A percentile compares a stretch with the other conserved stretches of the same genome.
Conservation (phyloP, 768 basidiomycete species). For the Tricholoma terreum region DNA sequence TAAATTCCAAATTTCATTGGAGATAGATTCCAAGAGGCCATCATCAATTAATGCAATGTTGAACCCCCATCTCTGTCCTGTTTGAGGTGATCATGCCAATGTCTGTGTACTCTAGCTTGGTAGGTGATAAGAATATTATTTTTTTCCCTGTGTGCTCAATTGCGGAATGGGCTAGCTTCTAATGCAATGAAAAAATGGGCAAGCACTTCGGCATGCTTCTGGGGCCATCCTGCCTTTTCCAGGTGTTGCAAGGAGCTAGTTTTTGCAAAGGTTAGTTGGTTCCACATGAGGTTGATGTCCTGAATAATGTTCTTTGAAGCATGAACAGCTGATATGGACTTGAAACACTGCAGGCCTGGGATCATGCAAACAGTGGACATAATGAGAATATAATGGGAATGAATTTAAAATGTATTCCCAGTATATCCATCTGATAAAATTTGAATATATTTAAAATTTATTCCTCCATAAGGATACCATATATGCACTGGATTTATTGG, state of each 20-base stretch:
- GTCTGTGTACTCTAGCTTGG: conserved; percentile 6
- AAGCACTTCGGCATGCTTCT: conserved; percentile 1
- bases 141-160: conserved; percentile 1
- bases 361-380: too few species aligned
- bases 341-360: too few species aligned
- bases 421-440: too few species aligned
- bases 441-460: too few species aligned
- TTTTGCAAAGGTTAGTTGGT: conserved; percentile 16
- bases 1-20: background rate
- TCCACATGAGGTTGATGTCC: conserved; percentile 18
- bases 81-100: conserved; percentile 9
- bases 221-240: background rate
- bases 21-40: background rate
- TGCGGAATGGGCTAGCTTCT: conserved; percentile 6
- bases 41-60: conserved; percentile 8
- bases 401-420: too few species aligned
- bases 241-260: conserved; percentile 7
- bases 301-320: conserved; percentile 9
- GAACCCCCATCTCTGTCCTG: background rate
- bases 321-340: conserved; percentile 11
- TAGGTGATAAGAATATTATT: conserved; percentile 9
- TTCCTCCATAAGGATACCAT: too few species aligned
- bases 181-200: conserved; percentile 9
- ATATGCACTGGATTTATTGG: too few species aligned
- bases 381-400: too few species aligned